A percentile compares a stretch with the other conserved stretches of the same genome.
Conservation (phyloP, 805 yeast species). For the Metschnikowia baotianmanensis region DNA sequence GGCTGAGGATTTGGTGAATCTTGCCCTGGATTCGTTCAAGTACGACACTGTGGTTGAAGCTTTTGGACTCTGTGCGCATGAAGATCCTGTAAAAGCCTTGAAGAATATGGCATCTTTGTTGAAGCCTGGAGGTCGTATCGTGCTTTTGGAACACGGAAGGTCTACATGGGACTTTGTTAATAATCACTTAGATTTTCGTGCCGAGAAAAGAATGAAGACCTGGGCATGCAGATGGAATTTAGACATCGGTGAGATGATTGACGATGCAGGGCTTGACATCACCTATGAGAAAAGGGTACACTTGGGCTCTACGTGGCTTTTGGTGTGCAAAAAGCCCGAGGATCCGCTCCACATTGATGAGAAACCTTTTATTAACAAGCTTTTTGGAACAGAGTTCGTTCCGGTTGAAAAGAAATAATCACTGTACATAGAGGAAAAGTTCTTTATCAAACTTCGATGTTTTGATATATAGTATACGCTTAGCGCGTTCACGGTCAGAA, state of each 20-base stretch:
- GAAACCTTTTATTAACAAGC: constrained; percentile 40
- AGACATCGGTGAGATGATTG: constrained; percentile 85
- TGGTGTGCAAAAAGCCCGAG: constrained; percentile 72
- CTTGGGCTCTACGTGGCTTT: constrained; percentile 90
- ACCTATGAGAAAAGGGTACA: constrained; percentile 79
- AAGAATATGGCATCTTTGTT: constrained; percentile 68
- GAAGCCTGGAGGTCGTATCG: constrained; percentile 86
- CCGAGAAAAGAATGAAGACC: constrained; percentile 75
- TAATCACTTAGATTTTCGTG: constrained; percentile 74
- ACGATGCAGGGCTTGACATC: constrained; percentile 78
- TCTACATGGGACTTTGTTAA: constrained; percentile 78
- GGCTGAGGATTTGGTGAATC: constrained; percentile 72
- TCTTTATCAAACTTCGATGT: too few relatives aligned
- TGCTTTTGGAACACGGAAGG: constrained; percentile 90
- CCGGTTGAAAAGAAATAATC: constrained; percentile 23
- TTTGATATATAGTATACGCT: too few relatives aligned
- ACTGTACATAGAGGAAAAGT: constrained; percentile 2
- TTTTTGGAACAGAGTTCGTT: constrained; percentile 37
- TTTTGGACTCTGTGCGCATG: constrained; percentile 93
- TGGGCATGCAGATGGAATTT: constrained; percentile 99
- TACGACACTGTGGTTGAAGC: constrained; percentile 94
- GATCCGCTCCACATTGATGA: constrained; percentile 50
- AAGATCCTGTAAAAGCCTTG: constrained; percentile 84
- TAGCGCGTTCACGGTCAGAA: too few relatives aligned
- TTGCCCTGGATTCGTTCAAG: constrained; percentile 52